Evolutionary conservation across 306 rosid genomes (phyloP), one percentile per base, ranked within the genome.

Genomic region (Leucaena leucocephala): DNA sequence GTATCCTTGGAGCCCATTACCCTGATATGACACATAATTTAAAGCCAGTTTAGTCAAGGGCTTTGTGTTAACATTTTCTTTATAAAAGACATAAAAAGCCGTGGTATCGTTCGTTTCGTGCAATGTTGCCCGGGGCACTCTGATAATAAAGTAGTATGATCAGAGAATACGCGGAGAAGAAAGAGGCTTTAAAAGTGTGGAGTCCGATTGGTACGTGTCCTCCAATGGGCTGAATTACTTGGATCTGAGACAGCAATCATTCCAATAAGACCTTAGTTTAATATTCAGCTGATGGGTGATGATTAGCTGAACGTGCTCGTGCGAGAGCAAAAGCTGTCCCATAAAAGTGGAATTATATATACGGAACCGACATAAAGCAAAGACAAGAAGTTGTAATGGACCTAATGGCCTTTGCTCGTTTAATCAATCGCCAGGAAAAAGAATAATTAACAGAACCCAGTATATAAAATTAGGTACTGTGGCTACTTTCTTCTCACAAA

Each of bases 281-380:
- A 70, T 74, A 65, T 58, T 22, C 36, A 3, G 57, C 74, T 14
- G 67, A 59, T 64, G 80, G 79, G 57, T 71, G 82, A 81, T 80
- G 69, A 66, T 77, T 77, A 82, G 83, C 67, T 86, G 82, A 86
- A 81, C 75, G 59, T 45, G 54, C 21, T 22, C 66, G 39, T 43
- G 73, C 19, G 80, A 57, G 76, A 17, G 44, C 44, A 65, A 84
- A 76, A 76, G 83, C 45, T 81, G 83, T 61, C 76, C 76, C 79
- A 43, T 15, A 77, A 81, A 83, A 61, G 78, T 75, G 69, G 72
- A 78, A 45, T 27, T 27, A 50, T 83, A 45, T 12, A 65, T 72
- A 72, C 78, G 76, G 76, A 69, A 78, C 77, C 72, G 33, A 66
- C 77, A 77, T 62, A 81, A 72, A 83, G 82, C 22, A 48, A 63